phyloP scores from a whole-genome alignment of 257 asterid species.

The Sherardia arvensis region DNA sequence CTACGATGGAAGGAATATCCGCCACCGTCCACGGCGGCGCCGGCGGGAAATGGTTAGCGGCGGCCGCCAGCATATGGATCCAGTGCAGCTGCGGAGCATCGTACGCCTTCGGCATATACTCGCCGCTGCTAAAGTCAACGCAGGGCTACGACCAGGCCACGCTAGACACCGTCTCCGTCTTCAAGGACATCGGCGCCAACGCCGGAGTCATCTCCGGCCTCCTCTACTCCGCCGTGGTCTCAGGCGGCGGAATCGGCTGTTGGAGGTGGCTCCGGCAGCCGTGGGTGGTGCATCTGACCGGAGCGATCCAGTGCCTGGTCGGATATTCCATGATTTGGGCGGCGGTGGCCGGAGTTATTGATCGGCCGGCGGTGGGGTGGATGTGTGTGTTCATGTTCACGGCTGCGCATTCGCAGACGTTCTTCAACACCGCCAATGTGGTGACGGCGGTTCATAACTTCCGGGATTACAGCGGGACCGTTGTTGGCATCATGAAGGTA shows the following conservation, averaged over 20 bases:
- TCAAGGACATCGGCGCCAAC: constrained; percentile 93
- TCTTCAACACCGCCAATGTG: constrained; percentile 78
- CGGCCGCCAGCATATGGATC: constrained; percentile 82
- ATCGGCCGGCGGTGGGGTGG: constrained; percentile 43
- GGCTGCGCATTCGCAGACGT: constrained; percentile 91
- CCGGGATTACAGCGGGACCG: constrained; percentile 60
- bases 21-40: not conserved
- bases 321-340: constrained; percentile 88
- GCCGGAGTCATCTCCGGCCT: constrained; percentile 71
- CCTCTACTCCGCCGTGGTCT: constrained; percentile 45
- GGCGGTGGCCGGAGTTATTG: constrained; percentile 55
- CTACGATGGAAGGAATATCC: not conserved
- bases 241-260: not conserved
- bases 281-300: constrained; percentile 63
- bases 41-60: constrained; percentile 53
- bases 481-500: constrained; percentile 94
- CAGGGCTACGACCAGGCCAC: constrained; percentile 77
- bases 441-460: constrained; percentile 81
- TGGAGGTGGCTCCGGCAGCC: constrained; percentile 36
- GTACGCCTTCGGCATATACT: constrained; percentile 85
- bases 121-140: constrained; percentile 54
- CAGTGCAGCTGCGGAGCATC: constrained; percentile 86
- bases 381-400: constrained; percentile 74
- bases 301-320: constrained; percentile 69
- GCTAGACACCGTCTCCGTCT: constrained; percentile 62